phyloP scores from a whole-genome alignment of 2,329 filamentous ascomycete species.

The Diaporthe sp. region DNA sequence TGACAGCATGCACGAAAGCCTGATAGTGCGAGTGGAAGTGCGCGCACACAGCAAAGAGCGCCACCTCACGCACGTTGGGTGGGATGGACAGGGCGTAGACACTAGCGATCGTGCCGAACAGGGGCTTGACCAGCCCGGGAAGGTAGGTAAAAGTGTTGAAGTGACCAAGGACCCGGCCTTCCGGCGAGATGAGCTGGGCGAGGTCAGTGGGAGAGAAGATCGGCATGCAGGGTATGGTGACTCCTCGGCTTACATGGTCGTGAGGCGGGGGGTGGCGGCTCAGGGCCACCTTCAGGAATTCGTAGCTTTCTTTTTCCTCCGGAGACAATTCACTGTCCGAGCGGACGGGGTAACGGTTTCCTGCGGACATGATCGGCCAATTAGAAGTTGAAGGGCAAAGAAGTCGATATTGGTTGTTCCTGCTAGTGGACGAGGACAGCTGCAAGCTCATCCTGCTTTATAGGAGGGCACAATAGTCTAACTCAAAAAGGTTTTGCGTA shows the following conservation, averaged over 20 bases:
- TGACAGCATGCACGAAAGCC: not conserved
- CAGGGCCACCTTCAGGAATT: not conserved
- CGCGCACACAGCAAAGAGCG: not conserved
- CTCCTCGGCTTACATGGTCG: not conserved
- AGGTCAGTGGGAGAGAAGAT: not conserved
- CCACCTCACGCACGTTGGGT: not conserved
- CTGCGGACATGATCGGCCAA: not conserved
- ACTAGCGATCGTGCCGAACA: not conserved
- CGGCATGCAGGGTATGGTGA: not conserved
- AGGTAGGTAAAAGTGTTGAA: conserved; percentile 1
- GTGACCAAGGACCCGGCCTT: not conserved
- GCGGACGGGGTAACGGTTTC: not conserved
- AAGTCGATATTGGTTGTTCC: not conserved
- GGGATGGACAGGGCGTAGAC: not conserved
- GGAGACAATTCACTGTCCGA: not conserved
- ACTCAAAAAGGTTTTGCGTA: not conserved
- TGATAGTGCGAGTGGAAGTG: not conserved
- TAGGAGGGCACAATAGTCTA: not conserved
- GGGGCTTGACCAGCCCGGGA: not conserved
- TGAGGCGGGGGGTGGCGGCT: not conserved
- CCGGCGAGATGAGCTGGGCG: not conserved
- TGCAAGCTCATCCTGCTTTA: not conserved
- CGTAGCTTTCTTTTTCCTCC: not conserved
- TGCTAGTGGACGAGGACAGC: not conserved
- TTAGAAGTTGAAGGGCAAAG: not conserved